Percentiles rank a stretch among this genome's conserved stretches.
phyloP scores from a whole-genome alignment of 495 filamentous ascomycete genomes.

The Geoglossum glabrum region DNA sequence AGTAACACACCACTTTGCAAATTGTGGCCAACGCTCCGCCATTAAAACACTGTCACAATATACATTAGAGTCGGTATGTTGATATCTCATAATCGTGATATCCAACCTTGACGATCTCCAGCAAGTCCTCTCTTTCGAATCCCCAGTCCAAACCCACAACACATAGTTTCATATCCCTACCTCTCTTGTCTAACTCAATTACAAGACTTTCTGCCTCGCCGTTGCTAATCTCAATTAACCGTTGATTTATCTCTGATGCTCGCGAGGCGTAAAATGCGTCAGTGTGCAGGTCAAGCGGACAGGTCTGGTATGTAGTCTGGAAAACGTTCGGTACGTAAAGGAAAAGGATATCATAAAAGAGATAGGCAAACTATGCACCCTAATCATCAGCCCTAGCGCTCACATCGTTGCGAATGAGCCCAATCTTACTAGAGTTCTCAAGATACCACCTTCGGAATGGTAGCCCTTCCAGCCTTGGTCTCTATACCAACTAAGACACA shows the following conservation, averaged over 20 bases:
- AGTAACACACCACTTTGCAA: constrained; percentile 45
- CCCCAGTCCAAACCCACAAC: constrained; percentile 83
- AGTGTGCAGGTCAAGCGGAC: constrained; percentile 79
- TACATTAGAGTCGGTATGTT: not conserved
- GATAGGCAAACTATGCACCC: constrained; percentile 44
- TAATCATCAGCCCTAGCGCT: not conserved
- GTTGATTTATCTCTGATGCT: constrained; percentile 72
- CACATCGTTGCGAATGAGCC: not conserved
- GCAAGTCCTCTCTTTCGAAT: constrained; percentile 58
- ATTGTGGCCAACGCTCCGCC: constrained; percentile 62
- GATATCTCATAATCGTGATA: not conserved
- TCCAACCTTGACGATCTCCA: constrained; percentile 42
- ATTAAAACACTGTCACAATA: constrained; percentile 36
- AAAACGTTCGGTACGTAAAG: constrained; percentile 92
- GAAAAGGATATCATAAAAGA: constrained; percentile 89
- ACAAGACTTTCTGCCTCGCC: constrained; percentile 27
- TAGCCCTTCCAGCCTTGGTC: constrained; percentile 81
- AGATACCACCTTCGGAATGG: constrained; percentile 75
- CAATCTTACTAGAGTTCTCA: constrained; percentile 49
- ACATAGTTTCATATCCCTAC: constrained; percentile 53
- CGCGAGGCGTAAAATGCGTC: constrained; percentile 81
- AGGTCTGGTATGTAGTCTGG: constrained; percentile 84
- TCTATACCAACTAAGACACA: constrained; percentile 79
- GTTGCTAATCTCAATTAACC: constrained; percentile 53
- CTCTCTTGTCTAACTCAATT: constrained; percentile 37